Base-by-base conservation (phyloP, 257 asterid genomes). In the Cynanchum wilfordii region DNA sequence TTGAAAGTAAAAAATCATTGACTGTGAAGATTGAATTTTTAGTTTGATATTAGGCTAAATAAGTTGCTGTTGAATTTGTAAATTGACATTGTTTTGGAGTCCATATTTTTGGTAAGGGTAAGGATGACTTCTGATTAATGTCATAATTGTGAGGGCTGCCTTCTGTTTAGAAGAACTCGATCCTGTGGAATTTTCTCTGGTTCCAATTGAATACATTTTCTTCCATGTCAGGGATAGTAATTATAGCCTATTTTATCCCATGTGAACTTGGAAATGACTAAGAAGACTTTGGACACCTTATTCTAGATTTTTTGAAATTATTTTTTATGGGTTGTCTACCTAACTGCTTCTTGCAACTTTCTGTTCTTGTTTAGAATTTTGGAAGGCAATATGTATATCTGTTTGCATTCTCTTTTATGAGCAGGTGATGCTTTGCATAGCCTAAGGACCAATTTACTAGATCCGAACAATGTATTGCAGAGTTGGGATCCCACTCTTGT, bases 401-500 rank as follows among this genome's bases (percentile, higher is more conserved):
- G 13, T 60, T 71, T 71, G 27, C 7, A 6, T 47, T 76, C 73
- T 60, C 78, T 65, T 36, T 29, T 77, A 49, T 74, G 63, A 68
- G 66, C 82, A 94, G 99, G 99, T 80, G 99, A 94, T 92, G 98
- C 97, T 60, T 81, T 94, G 72, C 98, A 94, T 73, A 87, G 80
- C 84, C 87, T 94, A 52, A 82, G 98, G 77, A 75, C 90, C 49
- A 94, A 84, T 84, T 84, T 94, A 75, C 80, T 79, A 56, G 99
- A 94, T 83, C 99, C 99, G 45, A 88, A 90, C 87, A 94, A 90
- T 77, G 99, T 94, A 72, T 72, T 94, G 40, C 99, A 94, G 78
- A 94, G 99, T 86, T 94, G 99, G 99, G 99, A 94, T 76, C 98
- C 99, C 24, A 92, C 99, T 60, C 97, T 94, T 76, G 99, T 94